Evolutionary conservation across 2,329 filamentous ascomycete genomes (phyloP).

Genomic region (Chrysoporthe puriensis): DNA sequence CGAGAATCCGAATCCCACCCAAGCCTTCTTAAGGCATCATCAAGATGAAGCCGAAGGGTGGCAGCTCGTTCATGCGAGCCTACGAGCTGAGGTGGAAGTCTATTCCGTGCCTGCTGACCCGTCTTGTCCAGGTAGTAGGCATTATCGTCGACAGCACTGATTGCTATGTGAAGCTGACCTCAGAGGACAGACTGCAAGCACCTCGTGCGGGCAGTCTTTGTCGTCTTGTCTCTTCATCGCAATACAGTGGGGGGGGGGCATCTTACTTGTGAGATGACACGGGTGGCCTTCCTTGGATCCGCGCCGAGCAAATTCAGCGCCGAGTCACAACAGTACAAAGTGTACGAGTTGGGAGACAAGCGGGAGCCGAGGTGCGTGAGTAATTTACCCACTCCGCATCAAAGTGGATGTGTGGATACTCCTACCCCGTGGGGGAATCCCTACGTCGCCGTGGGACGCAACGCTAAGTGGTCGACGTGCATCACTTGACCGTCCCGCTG

Average conservation of each 20-base stretch:
- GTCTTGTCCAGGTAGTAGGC: not conserved
- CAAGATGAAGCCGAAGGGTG: constrained; percentile 4
- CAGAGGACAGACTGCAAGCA: not conserved
- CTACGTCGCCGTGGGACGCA: not conserved
- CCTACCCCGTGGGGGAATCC: not conserved
- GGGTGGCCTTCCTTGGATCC: not conserved
- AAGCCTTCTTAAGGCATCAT: not conserved
- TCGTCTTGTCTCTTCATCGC: not conserved
- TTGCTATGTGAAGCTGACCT: not conserved
- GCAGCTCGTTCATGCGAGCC: not conserved
- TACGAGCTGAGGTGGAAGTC: not conserved
- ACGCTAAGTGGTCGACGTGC: not conserved
- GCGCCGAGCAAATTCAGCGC: not conserved
- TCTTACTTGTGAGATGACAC: not conserved
- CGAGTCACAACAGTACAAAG: not conserved
- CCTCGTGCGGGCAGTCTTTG: not conserved
- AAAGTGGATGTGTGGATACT: not conserved
- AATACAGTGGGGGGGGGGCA: not conserved
- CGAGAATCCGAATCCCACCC: not conserved
- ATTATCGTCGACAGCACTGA: not conserved
- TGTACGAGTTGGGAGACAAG: not conserved
- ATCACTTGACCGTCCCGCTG: not conserved
- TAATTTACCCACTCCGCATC: not conserved
- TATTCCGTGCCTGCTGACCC: not conserved
- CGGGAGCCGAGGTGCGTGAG: not conserved